Conservation (phyloP, 306 rosid genomes). For the Quercus gilva region DNA sequence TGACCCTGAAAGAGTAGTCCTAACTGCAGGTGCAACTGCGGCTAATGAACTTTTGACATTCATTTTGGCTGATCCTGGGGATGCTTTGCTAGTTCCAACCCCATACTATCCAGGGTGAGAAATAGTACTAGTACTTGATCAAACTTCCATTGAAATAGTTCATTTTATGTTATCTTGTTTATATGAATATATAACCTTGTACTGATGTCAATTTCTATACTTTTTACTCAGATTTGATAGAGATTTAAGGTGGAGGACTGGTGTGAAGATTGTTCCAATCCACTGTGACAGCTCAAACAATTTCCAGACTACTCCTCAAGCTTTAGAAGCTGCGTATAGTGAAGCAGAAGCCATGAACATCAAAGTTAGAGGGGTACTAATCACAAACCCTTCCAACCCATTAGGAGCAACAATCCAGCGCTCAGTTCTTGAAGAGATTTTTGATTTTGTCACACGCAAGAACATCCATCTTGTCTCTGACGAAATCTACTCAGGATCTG, state of each 20-base stretch:
- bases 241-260: conserved; percentile 96
- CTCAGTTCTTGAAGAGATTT: conserved; percentile 50
- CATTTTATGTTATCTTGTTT: not conserved
- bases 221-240: conserved; percentile 69
- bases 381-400: conserved; percentile 94
- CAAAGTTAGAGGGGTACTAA: conserved; percentile 66
- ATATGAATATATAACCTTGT: not conserved
- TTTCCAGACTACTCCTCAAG: conserved; percentile 69
- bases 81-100: conserved; percentile 84
- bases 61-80: conserved; percentile 86
- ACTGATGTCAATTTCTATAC: not conserved
- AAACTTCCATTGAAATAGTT: not conserved
- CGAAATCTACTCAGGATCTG: conserved; percentile 93
- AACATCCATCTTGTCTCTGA: conserved; percentile 93
- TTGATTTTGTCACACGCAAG: conserved; percentile 60
- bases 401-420: conserved; percentile 67
- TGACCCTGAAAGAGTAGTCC: conserved; percentile 64
- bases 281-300: conserved; percentile 78
- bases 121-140: not conserved
- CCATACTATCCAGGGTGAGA: conserved; percentile 95
- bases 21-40: conserved; percentile 98
- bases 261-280: conserved; percentile 79
- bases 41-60: conserved; percentile 90
- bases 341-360: conserved; percentile 46
- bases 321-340: conserved; percentile 63